phyloP scores from a whole-genome alignment of 306 rosid genomes.

The Rosa lucieae region DNA sequence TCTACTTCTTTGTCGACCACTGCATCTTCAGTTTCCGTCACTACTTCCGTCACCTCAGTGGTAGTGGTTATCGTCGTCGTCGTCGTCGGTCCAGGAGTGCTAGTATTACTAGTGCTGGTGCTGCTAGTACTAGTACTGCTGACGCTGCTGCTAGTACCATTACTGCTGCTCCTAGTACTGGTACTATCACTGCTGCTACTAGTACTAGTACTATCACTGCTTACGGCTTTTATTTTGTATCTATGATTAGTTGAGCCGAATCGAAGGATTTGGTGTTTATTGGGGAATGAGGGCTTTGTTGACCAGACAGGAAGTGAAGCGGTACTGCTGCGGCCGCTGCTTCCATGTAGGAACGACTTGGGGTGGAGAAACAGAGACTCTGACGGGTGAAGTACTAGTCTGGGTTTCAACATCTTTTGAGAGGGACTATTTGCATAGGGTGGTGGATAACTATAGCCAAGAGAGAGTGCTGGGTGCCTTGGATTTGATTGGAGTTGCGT shows the following conservation, averaged over 20 bases:
- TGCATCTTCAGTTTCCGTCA: background rate
- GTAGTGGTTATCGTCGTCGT: background rate
- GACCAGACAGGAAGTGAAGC: slow-evolving; percentile 22
- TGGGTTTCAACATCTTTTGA: slow-evolving; percentile 33
- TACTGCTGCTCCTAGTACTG: background rate
- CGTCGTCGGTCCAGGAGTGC: background rate
- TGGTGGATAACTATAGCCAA: background rate
- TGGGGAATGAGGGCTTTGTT: slow-evolving; percentile 17
- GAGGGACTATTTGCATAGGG: background rate
- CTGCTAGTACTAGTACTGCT: background rate
- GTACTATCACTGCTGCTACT: background rate
- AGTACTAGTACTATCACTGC: background rate
- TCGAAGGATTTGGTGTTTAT: background rate
- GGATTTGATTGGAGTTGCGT: background rate
- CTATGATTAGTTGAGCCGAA: background rate
- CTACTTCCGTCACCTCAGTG: background rate
- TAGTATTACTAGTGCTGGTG: background rate
- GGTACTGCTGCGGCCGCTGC: background rate
- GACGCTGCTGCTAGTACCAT: background rate
- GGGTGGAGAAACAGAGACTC: slow-evolving; percentile 15
- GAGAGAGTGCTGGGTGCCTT: background rate
- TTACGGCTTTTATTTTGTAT: slow-evolving; percentile 20
- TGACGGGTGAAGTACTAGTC: slow-evolving; percentile 14
- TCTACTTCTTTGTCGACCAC: background rate
- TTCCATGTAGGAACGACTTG: slow-evolving; percentile 32